Conservation (phyloP, 495 filamentous ascomycete species). For the Neurospora sublineolata region DNA sequence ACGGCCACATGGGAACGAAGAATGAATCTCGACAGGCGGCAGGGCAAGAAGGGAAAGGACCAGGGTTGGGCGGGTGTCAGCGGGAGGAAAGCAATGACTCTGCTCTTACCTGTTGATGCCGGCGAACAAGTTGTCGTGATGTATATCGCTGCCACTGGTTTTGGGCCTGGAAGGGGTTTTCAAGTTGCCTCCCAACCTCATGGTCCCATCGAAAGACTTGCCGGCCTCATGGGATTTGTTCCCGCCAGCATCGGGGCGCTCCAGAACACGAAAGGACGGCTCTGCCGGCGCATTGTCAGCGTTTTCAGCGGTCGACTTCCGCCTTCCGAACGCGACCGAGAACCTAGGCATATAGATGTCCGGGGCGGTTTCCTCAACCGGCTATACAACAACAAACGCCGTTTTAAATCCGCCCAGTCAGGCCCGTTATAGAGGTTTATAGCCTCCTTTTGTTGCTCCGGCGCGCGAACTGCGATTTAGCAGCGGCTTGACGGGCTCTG, state of each 20-base stretch:
- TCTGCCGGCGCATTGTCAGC: conserved; percentile 33
- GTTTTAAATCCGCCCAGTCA: conserved; percentile 1
- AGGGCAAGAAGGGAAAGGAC: background rate
- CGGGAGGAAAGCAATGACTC: background rate
- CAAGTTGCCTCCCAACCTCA: conserved; percentile 15
- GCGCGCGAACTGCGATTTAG: background rate
- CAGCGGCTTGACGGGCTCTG: background rate
- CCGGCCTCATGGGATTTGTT: conserved; percentile 4
- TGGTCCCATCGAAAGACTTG: conserved; percentile 34
- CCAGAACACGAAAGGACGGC: conserved; percentile 38
- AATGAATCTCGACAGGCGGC: background rate
- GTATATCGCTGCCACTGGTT: conserved; percentile 21
- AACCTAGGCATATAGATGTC: conserved; percentile 41
- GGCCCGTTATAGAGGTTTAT: background rate
- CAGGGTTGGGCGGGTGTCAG: background rate
- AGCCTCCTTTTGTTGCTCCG: background rate
- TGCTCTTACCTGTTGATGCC: conserved; percentile 38
- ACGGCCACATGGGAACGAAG: background rate
- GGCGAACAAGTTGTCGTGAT: conserved; percentile 46
- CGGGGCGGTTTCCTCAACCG: conserved; percentile 16
- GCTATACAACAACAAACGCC: conserved; percentile 7
- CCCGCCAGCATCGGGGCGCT: conserved; percentile 27
- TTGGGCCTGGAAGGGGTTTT: conserved; percentile 15
- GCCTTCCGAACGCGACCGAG: conserved; percentile 37
- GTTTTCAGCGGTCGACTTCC: conserved; percentile 40